Base-by-base conservation (phyloP, 495 filamentous ascomycete species). In the Tuber microsphaerosporum region DNA sequence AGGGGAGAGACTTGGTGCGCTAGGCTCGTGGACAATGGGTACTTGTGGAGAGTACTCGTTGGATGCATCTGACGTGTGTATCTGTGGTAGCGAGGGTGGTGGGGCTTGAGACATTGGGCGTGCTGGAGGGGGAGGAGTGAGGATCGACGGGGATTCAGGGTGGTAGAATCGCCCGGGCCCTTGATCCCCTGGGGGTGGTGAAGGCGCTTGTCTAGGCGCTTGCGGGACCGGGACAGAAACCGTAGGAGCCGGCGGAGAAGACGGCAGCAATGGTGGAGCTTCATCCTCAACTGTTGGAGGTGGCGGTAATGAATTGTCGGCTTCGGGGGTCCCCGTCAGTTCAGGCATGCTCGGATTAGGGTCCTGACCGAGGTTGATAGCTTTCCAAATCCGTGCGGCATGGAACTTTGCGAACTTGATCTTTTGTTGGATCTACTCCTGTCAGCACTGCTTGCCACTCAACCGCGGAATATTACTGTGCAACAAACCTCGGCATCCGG, bases 351-450 rank as follows among this genome's bases (percentile, higher is more conserved):
- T 72, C 70, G 89, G 89, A 83, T 99, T 99, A 7, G 95, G 94
- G 82, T 99, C 94, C 76, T 93, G 91, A 69, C 94, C 94, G 26
- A 93, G 92, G 84, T 92, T 94, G 77, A 97, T 88, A 2, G 94
- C 96, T 85, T 94, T 97, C 3, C 89, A 86, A 82, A 99, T 98
- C 68, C 96, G 89, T 19, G 94, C 84, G 20, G 95, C 93, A 83
- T 99, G 97, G 87, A 92, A 98, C 84, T 98, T 98, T 56, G 94
- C 93, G 83, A 91, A 99, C 83, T 94, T 97, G 84, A 94, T 92
- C 85, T 97, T 97, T 39, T 92, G 89, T 65, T 89, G 88, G 71
- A 91, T 89, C 81, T 82, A 9, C 56, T 34, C 56, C 56, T 17
- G 26, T 65, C 26, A 65, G 56, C 56, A 34, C 56, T 17, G 0